These are phyloP conservation scores for Olyra latifolia DNA, from an alignment of 176 grass and related monocot genomes.

Conservation along the genomic window DNA sequence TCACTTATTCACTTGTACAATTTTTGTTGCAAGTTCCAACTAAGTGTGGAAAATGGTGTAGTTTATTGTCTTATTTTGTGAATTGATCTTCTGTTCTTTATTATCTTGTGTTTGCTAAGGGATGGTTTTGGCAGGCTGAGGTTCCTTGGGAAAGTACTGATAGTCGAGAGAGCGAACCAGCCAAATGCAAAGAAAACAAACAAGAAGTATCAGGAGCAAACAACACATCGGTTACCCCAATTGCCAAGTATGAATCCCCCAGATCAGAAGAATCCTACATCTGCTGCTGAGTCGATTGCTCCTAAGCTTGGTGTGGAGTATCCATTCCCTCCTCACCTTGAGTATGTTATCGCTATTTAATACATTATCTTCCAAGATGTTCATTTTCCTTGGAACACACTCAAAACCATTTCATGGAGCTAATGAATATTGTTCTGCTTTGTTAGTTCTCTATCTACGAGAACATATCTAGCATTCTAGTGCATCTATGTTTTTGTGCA, in stretches of 20 bases:
- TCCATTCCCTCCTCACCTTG: constrained; percentile 85
- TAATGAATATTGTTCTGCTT: not conserved
- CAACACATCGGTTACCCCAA: constrained; percentile 23
- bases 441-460: not conserved
- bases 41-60: not conserved
- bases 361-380: not conserved
- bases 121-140: constrained; percentile 63
- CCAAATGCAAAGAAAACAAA: constrained; percentile 43
- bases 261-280: constrained; percentile 44
- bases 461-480: too few species aligned
- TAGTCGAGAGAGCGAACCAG: constrained; percentile 64
- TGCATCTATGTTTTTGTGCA: too few species aligned
- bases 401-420: not conserved
- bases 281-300: constrained; percentile 64
- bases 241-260: constrained; percentile 30
- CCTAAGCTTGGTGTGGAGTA: constrained; percentile 87
- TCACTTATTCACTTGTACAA: not conserved
- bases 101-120: constrained; percentile 20
- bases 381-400: not conserved
- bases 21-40: not conserved
- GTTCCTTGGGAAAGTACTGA: constrained; percentile 80
- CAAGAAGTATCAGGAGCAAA: constrained; percentile 46
- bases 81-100: not conserved
- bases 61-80: not conserved
- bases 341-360: constrained; percentile 51